Evolutionary conservation across 257 asterid species (phyloP).

Genomic region (Verbascum thapsus): DNA sequence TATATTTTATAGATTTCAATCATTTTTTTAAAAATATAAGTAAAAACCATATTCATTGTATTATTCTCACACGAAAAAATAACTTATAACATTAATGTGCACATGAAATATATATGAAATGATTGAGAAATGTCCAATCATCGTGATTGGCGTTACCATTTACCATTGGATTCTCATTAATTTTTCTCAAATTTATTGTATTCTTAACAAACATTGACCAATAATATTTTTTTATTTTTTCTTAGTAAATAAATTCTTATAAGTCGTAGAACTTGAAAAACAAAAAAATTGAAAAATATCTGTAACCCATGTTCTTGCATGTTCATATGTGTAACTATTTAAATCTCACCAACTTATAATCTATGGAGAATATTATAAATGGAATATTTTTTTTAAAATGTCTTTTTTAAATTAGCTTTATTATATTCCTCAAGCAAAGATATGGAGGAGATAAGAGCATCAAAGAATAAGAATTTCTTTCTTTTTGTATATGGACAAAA

Average conservation of each 20-base stretch:
- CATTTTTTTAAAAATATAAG: no score
- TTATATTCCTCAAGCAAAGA: constrained; percentile 31
- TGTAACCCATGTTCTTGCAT: constrained; percentile 44
- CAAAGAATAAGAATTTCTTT: constrained; percentile 26
- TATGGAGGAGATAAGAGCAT: constrained; percentile 25
- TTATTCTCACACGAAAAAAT: no score
- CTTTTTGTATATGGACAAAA: constrained; percentile 7
- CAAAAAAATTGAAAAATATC: constrained; percentile 22
- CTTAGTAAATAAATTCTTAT: not conserved
- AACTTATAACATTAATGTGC: no score
- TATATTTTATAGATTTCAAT: no score
- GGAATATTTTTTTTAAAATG: constrained; percentile 7
- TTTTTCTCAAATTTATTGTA: constrained; percentile 10
- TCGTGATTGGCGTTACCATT: constrained; percentile 37
- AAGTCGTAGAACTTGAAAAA: no score
- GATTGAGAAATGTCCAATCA: constrained; percentile 24
- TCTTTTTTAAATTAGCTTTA: constrained; percentile 28
- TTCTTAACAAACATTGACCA: constrained; percentile 32
- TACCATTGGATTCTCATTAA: constrained; percentile 42
- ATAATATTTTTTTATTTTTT: constrained; percentile 2
- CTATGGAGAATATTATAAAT: not conserved
- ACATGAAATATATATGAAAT: not conserved
- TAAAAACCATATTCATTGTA: no score
- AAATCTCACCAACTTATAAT: constrained; percentile 23
- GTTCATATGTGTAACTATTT: constrained; percentile 37